Conservation (phyloP, 192 early-diverging fungal genomes). For the Umbelopsis ramanniana region DNA sequence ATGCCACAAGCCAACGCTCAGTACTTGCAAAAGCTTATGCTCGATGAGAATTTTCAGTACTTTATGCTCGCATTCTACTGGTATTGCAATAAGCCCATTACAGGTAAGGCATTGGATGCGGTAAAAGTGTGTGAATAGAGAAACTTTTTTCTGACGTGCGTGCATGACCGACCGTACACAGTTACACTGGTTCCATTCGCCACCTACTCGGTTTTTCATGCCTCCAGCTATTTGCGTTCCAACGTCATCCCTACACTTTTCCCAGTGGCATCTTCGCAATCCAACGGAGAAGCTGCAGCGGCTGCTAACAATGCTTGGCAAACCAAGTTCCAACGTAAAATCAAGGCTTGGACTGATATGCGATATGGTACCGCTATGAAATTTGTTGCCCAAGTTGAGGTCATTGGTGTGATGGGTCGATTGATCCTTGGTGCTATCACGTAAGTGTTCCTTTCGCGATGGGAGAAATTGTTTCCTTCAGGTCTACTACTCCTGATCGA, state of each 20-base stretch:
- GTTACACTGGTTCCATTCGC: conserved; percentile 77
- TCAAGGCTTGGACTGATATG: conserved; percentile 56
- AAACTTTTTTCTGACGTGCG: background rate
- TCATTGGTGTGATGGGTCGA: conserved; percentile 68
- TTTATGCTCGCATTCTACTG: conserved; percentile 72
- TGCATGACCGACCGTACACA: conserved; percentile 19
- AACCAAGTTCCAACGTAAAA: conserved; percentile 48
- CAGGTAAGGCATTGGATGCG: conserved; percentile 49
- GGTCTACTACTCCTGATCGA: too few species aligned
- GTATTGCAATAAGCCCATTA: conserved; percentile 68
- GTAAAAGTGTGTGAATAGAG: background rate
- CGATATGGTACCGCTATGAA: conserved; percentile 69
- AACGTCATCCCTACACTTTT: conserved; percentile 69
- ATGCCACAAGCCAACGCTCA: conserved; percentile 59
- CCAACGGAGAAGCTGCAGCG: conserved; percentile 23
- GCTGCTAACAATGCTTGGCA: conserved; percentile 36
- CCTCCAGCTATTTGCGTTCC: conserved; percentile 68
- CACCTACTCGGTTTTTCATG: conserved; percentile 79
- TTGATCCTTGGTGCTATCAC: conserved; percentile 57
- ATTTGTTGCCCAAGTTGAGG: conserved; percentile 70
- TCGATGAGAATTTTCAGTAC: conserved; percentile 82
- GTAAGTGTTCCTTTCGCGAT: conserved; percentile 36
- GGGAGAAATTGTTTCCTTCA: background rate
- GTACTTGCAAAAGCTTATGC: conserved; percentile 64
- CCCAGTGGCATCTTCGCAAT: conserved; percentile 40